Evolutionary conservation across 1,284 basidiomycete genomes (phyloP), one percentile per base, ranked within the genome.

Genomic region (Lentinus polychrous): DNA sequence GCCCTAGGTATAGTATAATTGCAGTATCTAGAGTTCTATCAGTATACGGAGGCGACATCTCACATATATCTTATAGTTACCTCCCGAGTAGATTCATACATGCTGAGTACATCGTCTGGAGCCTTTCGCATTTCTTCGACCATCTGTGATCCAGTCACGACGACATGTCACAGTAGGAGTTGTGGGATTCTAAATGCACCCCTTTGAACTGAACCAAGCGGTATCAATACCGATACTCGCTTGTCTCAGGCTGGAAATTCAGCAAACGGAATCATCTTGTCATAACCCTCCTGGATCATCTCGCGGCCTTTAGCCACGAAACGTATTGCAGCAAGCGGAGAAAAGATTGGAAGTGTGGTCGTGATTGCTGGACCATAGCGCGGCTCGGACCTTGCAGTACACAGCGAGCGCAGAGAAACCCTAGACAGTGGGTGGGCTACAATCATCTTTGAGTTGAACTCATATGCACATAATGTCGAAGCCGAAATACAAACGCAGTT

Each of bases 1-100:
- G 14, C 70, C 69, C 18, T 71, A 60, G n/a, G 70, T 72, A 49
- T 68, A 69, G 48, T 64, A 57, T 43, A 65, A 59, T 52, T 66
- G 65, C 46, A 71, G 54, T 39, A 62, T 60, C 65, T 71, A 46
- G 43, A 51, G 22, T 6, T 40, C 17, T 7, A 22, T 17, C 20
- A 40, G 22, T 20, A 12, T 20, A 10, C n/a, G 6, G 3, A 5
- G 22, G 6, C 15, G 34, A 15, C 20, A n/a, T n/a, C n/a, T n/a
- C n/a, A n/a, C 41, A 23, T 41, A 18, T 5, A 4, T 17, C 4
- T 11, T 7, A 12, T 4, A 24, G 32, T 2, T 7, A 27, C 15
- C 7, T 12, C n/a, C 32, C 11, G 17, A 15, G 17, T 8, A 10
- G 27, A 27, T 4, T 14, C 2, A 12, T 14, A 20, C 63, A 64